Conservation (phyloP, 2,329 filamentous ascomycete species). For the Talaromyces amestolkiae region DNA sequence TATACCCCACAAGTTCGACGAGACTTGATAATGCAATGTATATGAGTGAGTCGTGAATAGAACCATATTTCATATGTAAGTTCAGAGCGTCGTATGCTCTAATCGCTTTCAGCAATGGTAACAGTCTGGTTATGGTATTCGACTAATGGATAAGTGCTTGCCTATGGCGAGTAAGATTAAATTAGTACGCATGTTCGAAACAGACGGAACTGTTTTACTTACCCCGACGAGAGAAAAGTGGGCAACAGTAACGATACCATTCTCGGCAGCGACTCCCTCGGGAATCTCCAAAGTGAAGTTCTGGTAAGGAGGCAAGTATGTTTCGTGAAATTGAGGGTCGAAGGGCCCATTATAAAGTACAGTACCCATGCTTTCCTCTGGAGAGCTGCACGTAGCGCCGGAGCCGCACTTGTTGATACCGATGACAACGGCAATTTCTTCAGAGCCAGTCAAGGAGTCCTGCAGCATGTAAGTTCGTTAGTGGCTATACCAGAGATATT, state of each 20-base stretch:
- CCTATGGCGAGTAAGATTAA: slow-evolving; percentile 19
- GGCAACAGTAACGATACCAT: slow-evolving; percentile 28
- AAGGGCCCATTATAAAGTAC: slow-evolving; percentile 31
- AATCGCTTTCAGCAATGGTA: slow-evolving; percentile 22
- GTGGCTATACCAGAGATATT: neutral
- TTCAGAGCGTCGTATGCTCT: neutral
- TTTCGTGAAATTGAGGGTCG: slow-evolving; percentile 29
- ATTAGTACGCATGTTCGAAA: neutral
- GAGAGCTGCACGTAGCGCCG: slow-evolving; percentile 20
- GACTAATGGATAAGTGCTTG: slow-evolving; percentile 24
- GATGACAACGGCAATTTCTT: slow-evolving; percentile 31
- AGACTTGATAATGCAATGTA: neutral
- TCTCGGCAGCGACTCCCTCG: slow-evolving; percentile 16
- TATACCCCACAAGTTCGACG: neutral
- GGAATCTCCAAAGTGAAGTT: slow-evolving; percentile 34
- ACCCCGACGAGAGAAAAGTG: slow-evolving; percentile 33
- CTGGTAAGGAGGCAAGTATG: slow-evolving; percentile 27
- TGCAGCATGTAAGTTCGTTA: slow-evolving; percentile 5
- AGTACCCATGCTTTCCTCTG: slow-evolving; percentile 26
- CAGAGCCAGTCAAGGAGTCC: slow-evolving; percentile 29
- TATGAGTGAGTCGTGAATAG: neutral
- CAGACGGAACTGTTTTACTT: slow-evolving; percentile 18
- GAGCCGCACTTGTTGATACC: slow-evolving; percentile 29
- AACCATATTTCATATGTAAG: neutral
- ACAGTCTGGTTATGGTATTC: slow-evolving; percentile 29